A percentile compares a stretch with the other conserved stretches of the same genome.
Conservation (phyloP, 257 asterid species). For the Solanum chiquidenum region DNA sequence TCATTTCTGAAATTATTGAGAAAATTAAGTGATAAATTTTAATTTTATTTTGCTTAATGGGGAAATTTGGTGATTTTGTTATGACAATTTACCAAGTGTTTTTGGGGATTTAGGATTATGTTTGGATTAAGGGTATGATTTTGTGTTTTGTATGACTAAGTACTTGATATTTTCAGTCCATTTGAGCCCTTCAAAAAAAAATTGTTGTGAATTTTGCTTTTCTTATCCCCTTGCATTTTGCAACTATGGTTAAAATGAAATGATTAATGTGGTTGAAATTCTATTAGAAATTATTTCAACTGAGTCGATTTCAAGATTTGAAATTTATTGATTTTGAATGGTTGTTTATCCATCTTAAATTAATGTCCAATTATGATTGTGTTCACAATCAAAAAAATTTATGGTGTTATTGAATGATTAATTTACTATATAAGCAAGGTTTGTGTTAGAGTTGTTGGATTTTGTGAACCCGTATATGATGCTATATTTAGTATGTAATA, state of each 20-base stretch:
- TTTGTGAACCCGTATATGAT: not conserved
- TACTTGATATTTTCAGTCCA: not conserved
- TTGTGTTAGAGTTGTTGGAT: not conserved
- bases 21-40: constrained; percentile 28
- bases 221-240: not conserved
- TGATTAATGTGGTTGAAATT: not conserved
- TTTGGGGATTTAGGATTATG: not conserved
- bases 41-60: not conserved
- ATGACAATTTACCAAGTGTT: no score
- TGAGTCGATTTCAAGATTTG: not conserved
- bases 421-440: not conserved
- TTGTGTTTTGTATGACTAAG: not conserved
- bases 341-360: not conserved
- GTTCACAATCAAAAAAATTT: not conserved
- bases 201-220: not conserved
- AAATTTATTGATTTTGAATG: not conserved
- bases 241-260: not conserved
- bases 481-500: no score
- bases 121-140: not conserved
- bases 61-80: not conserved
- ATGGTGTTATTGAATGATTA: not conserved
- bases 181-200: not conserved
- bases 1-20: constrained; percentile 45
- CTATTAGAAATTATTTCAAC: not conserved
- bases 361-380: not conserved